Conservation (phyloP, 1,284 basidiomycete species). For the Naganishia cerealis region DNA sequence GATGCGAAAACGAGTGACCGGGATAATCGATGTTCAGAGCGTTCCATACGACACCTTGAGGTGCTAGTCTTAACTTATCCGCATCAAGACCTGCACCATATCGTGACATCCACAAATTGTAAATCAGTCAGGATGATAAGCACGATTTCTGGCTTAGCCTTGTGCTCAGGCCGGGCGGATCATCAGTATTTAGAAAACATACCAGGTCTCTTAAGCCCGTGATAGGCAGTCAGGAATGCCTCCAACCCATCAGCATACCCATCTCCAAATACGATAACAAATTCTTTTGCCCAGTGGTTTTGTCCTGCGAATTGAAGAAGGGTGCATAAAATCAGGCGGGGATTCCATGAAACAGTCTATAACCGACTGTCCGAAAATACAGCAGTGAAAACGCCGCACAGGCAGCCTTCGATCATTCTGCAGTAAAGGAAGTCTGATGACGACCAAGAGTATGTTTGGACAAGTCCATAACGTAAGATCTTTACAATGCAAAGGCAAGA, state of each 20-base stretch:
- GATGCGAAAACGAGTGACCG: conserved; percentile 89
- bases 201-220: conserved; percentile 70
- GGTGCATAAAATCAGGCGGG: neutral
- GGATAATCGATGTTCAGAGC: conserved; percentile 93
- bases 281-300: conserved; percentile 89
- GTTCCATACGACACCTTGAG: conserved; percentile 85
- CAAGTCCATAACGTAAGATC: too few relatives aligned
- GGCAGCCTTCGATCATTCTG: too few relatives aligned
- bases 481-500: neutral
- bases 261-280: conserved; percentile 81
- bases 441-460: too few relatives aligned
- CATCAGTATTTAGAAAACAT: conserved; percentile 36
- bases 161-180: neutral
- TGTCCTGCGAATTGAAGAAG: conserved; percentile 63
- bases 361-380: conserved; percentile 1
- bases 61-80: conserved; percentile 64
- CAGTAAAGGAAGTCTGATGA: too few relatives aligned
- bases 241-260: conserved; percentile 87
- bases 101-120: neutral
- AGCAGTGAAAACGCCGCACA: too few relatives aligned
- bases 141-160: neutral
- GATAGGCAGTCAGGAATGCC: conserved; percentile 83
- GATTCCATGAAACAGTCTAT: neutral
- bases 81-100: conserved; percentile 65
- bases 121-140: neutral